phyloP scores from a whole-genome alignment of 495 filamentous ascomycete genomes.

The Neurospora terricola region DNA sequence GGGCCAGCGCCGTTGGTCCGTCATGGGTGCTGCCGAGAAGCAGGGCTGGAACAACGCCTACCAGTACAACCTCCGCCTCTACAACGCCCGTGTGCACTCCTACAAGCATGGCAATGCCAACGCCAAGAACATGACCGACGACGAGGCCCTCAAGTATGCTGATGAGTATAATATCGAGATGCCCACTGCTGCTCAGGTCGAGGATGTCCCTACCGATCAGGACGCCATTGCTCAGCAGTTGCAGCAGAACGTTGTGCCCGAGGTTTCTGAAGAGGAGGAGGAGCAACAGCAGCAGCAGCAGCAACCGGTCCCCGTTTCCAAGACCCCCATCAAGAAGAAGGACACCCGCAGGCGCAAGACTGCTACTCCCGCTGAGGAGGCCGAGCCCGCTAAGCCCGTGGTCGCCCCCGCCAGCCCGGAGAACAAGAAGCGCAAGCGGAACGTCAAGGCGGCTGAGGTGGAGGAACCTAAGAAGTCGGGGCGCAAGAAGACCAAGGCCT shows the following conservation, averaged over 20 bases:
- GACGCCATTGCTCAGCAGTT: slow-evolving; percentile 48
- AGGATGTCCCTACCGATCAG: slow-evolving; percentile 46
- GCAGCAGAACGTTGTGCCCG: slow-evolving; percentile 33
- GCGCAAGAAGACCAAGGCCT: slow-evolving; percentile 40
- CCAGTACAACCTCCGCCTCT: slow-evolving; percentile 62
- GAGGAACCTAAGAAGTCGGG: slow-evolving; percentile 45
- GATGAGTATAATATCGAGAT: slow-evolving; percentile 41
- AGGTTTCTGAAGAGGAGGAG: slow-evolving; percentile 30
- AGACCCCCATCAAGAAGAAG: slow-evolving; percentile 43
- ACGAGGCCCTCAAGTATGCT: slow-evolving; percentile 46
- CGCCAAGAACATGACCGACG: slow-evolving; percentile 51
- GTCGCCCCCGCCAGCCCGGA: slow-evolving; percentile 41
- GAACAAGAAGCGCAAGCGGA: slow-evolving; percentile 57
- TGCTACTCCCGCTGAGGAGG: slow-evolving; percentile 37
- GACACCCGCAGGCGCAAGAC: slow-evolving; percentile 40
- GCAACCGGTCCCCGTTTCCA: slow-evolving; percentile 16
- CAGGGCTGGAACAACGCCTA: slow-evolving; percentile 66
- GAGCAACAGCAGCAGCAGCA: neutral
- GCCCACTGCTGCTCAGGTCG: slow-evolving; percentile 31
- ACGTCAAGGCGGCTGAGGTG: slow-evolving; percentile 33
- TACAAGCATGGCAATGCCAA: slow-evolving; percentile 61
- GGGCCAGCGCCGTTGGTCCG: slow-evolving; percentile 70
- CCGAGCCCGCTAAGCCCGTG: slow-evolving; percentile 42
- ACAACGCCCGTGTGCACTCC: slow-evolving; percentile 59
- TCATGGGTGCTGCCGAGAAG: slow-evolving; percentile 64